phyloP scores from a whole-genome alignment of 1,139 yeast genomes.

The Sugiyamaella japonica region DNA sequence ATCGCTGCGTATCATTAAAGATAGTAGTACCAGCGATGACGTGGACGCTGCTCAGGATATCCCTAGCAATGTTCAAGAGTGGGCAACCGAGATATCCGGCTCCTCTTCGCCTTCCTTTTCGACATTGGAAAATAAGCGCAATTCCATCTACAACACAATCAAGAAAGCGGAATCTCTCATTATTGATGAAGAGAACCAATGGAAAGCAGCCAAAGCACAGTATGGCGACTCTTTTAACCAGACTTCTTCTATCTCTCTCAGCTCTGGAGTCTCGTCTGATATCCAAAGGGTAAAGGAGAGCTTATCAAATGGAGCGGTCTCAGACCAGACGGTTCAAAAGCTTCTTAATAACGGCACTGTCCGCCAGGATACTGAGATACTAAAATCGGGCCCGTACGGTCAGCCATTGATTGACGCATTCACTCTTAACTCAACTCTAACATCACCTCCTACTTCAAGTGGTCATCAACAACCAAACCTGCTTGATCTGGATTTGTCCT shows the following conservation, averaged over 20 bases:
- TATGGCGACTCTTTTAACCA: constrained; percentile 45
- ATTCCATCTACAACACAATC: constrained; percentile 35
- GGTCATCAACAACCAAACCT: constrained; percentile 42
- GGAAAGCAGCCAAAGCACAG: constrained; percentile 37
- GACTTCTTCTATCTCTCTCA: constrained; percentile 40
- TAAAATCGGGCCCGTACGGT: constrained; percentile 40
- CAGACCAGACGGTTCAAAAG: constrained; percentile 61
- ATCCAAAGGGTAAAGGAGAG: constrained; percentile 60
- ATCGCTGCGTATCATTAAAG: constrained; percentile 57
- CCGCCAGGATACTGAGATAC: constrained; percentile 40
- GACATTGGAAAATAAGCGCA: constrained; percentile 25
- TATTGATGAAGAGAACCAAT: constrained; percentile 42
- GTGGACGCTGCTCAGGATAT: constrained; percentile 21
- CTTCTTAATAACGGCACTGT: constrained; percentile 42
- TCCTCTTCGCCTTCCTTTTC: constrained; percentile 18
- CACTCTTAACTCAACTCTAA: constrained; percentile 11
- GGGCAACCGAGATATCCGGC: constrained; percentile 38
- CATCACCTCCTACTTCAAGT: constrained; percentile 23
- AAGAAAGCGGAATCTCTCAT: constrained; percentile 46
- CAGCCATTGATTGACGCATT: constrained; percentile 36
- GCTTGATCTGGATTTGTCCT: constrained; percentile 60
- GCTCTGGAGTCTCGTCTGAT: constrained; percentile 49
- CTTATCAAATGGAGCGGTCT: constrained; percentile 63
- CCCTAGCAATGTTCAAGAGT: constrained; percentile 37
- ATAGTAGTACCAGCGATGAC: neutral